Base-by-base conservation (phyloP, 352 stramenopile genomes). In the Pythium insidiosum region DNA sequence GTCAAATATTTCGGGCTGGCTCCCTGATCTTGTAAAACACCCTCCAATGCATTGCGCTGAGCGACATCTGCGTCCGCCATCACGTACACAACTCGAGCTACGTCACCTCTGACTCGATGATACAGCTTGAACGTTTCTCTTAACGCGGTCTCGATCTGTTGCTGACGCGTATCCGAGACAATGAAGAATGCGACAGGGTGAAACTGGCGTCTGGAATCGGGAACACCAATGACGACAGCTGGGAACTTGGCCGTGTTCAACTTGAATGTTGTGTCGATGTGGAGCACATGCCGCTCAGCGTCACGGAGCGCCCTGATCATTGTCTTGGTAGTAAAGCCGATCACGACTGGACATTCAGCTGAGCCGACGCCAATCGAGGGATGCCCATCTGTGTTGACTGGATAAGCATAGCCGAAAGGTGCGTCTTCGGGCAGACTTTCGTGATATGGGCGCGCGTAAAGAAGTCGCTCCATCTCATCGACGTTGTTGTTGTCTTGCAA, bases 401-500 rank as follows among this genome's bases (percentile, higher is more conserved):
- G 5, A n/a, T 33, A 48, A 1, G 29, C 42, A 18, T 40, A 48
- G 1, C 12, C 30, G n/a, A 48, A 48, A 1, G 29, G 9, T n/a
- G 30, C 31, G 20, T 18, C 29, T 4, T 48, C 20, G 4, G 20
- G 6, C 7, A 50, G 31, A 2, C 3, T 3, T 15, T 19, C 15
- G n/a, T 28, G 31, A 21, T 43, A 50, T 5, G 33, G 33, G 1
- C 22, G 33, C 10, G 22, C 35, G 3, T 22, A n/a, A 11, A 50
- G 43, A 6, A 35, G 20, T 19, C 10, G 13, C 13, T 51, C 38
- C 12, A 21, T 44, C 7, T 21, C 38, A 2, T 25, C 38, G 15
- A 44, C 38, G 21, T 44, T 21, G 41, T 47, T 47, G 26, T 47
- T 43, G 43, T 50, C 31, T 24, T 35, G 22, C 33, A 50, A 26